Evolutionary conservation across 139 green algal genomes (phyloP).

Genomic region (Chlorella sp.): DNA sequence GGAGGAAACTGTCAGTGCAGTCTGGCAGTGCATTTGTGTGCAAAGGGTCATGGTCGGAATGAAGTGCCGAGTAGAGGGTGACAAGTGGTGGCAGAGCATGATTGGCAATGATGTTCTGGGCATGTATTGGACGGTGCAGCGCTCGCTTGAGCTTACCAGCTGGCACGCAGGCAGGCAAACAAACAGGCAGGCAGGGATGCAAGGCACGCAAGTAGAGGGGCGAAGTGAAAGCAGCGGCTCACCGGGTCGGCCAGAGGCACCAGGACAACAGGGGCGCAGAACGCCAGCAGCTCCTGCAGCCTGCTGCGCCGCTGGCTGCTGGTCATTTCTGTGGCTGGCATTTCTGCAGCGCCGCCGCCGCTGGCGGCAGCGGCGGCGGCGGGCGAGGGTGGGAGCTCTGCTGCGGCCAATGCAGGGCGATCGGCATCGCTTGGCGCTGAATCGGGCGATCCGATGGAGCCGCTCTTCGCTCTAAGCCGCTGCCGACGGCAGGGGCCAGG

Average conservation of each 20-base stretch:
- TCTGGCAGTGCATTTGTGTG: too few species aligned
- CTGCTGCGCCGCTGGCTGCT: neutral
- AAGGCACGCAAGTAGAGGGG: neutral
- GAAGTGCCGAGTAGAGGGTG: too few species aligned
- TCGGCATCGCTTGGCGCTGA: too few species aligned
- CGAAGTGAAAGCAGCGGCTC: neutral
- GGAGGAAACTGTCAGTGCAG: too few species aligned
- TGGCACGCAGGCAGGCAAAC: too few species aligned
- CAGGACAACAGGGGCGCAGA: conserved; percentile 58
- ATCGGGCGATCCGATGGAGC: too few species aligned
- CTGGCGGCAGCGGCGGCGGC: neutral
- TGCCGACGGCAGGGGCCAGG: too few species aligned
- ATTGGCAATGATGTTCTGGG: neutral
- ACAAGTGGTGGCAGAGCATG: too few species aligned
- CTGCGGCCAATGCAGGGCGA: neutral
- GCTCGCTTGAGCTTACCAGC: neutral
- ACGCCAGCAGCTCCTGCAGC: conserved; percentile 37
- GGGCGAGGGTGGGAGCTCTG: neutral
- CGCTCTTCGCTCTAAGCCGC: neutral
- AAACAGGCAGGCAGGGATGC: too few species aligned
- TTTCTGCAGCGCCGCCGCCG: neutral
- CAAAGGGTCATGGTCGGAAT: too few species aligned
- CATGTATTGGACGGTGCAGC: neutral
- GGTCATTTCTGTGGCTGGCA: neutral
- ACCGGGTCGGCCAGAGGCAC: conserved; percentile 79